Evolutionary conservation across 345 rosid genomes (phyloP), one percentile per base, ranked within the genome.

Genomic region (Citrus medica): DNA sequence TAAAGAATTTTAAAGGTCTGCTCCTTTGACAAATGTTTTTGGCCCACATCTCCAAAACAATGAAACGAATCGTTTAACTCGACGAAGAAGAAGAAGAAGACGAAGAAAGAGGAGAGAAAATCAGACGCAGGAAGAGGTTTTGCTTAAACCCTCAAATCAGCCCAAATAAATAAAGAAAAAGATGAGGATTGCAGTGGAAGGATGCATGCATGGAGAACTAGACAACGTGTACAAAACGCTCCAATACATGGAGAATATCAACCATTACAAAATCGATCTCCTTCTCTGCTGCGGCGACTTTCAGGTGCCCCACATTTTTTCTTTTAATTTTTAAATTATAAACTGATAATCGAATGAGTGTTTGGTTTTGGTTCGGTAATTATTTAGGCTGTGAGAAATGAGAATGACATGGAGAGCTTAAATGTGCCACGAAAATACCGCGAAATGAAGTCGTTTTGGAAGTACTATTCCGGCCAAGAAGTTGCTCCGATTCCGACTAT

Each of bases 241-340:
- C 12, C 82, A 84, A 73, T 84, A 82, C 83, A 80, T 88, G 17
- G 93, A 94, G 80, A 84, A 75, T 58, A 75, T 81, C 74, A 84
- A 89, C 79, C 69, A 80, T 77, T 90, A 87, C 79, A 91, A 92
- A 85, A 82, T 96, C 86, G 97, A 96, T 84, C 95, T 96, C 79
- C 98, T 96, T 69, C 91, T 94, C 82, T 94, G 97, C 80, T 96
- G 98, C 80, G 97, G 99, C 71, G 99, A 96, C 65, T 96, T 94
- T 78, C 97, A 94, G 94, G 97, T 91, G 30, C 10, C 0, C 13
- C 53, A 22, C 35, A 58, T 46, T 37, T 74, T 30, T 35, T 24
- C 59, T 22, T 65, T 30, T 24, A 27, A 33, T 64, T 13, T 8
- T 33, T 64, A n/a, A 2, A 33, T 2, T 40, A n/a, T 24, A 22